phyloP scores from a whole-genome alignment of 2,329 filamentous ascomycete genomes.

The Hirsutella thompsonii region DNA sequence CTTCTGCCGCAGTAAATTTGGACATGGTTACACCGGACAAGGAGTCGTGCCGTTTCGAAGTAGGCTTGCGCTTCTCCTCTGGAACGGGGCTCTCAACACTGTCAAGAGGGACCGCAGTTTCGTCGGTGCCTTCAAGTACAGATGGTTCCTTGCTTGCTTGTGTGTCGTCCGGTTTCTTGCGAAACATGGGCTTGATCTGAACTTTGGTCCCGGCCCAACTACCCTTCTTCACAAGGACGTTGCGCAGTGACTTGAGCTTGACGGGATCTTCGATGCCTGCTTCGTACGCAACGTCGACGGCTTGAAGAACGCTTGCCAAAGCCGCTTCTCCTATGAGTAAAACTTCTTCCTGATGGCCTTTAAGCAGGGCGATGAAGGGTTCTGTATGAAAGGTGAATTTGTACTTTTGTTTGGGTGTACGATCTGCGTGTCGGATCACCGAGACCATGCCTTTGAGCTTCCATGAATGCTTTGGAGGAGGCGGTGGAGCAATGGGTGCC shows the following conservation, averaged over 20 bases:
- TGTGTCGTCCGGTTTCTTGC: slow-evolving; percentile 63
- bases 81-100: slow-evolving; percentile 10
- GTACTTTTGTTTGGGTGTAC: slow-evolving; percentile 97
- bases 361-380: slow-evolving; percentile 87
- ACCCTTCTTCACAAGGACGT: slow-evolving; percentile 84
- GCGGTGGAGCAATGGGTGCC: slow-evolving; percentile 45
- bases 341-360: slow-evolving; percentile 93
- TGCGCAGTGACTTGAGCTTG: slow-evolving; percentile 76
- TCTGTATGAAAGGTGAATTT: slow-evolving; percentile 98
- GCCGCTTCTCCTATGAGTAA: slow-evolving; percentile 86
- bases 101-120: slow-evolving; percentile 10
- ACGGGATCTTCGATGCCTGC: slow-evolving; percentile 71
- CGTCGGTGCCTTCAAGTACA: slow-evolving; percentile 15
- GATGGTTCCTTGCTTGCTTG: slow-evolving; percentile 21
- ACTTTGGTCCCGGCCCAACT: slow-evolving; percentile 94
- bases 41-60: slow-evolving; percentile 63
- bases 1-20: slow-evolving; percentile 83
- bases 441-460: slow-evolving; percentile 96
- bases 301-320: slow-evolving; percentile 75
- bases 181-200: slow-evolving; percentile 98
- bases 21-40: slow-evolving; percentile 85
- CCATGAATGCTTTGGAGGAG: slow-evolving; percentile 83
- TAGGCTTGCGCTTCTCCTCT: slow-evolving; percentile 7
- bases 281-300: slow-evolving; percentile 67
- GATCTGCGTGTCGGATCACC: slow-evolving; percentile 90